Evolutionary conservation across 257 asterid species (phyloP).

Genomic region (Mentha longifolia): DNA sequence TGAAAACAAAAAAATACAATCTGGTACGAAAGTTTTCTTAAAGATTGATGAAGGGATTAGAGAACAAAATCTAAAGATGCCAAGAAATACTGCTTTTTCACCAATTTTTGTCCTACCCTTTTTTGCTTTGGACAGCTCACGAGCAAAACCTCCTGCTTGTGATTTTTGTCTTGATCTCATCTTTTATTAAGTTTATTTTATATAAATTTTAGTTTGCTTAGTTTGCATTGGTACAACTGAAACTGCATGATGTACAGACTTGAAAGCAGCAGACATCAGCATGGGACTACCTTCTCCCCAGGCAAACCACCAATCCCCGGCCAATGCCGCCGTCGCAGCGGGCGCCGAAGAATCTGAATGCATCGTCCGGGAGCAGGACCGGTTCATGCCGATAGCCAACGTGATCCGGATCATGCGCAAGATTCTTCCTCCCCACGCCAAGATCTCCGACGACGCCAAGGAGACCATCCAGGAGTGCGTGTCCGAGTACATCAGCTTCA

Average conservation of each 20-base stretch:
- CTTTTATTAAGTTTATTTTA: neutral
- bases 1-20: neutral
- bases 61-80: slow-evolving; percentile 30
- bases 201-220: no score
- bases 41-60: no score
- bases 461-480: slow-evolving; percentile 96
- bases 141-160: slow-evolving; percentile 10
- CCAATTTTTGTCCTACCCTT: slow-evolving; percentile 22
- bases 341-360: slow-evolving; percentile 53
- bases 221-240: slow-evolving; percentile 22
- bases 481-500: slow-evolving; percentile 90
- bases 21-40: no score
- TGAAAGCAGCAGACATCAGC: slow-evolving; percentile 48
- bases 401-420: slow-evolving; percentile 90
- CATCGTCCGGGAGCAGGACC: slow-evolving; percentile 88
- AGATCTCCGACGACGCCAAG: slow-evolving; percentile 92
- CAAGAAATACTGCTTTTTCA: slow-evolving; percentile 26
- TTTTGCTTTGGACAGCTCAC: slow-evolving; percentile 1
- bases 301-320: slow-evolving; percentile 31
- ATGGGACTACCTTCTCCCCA: slow-evolving; percentile 55
- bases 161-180: neutral
- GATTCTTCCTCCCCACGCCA: slow-evolving; percentile 86
- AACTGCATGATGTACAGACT: slow-evolving; percentile 29
- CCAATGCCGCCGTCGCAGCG: neutral
- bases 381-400: slow-evolving; percentile 97